A percentile compares a stretch with the other conserved stretches of the same genome.
Evolutionary conservation across 2,329 filamentous ascomycete species (phyloP).

Genomic region (Fusarium austroafricanum): DNA sequence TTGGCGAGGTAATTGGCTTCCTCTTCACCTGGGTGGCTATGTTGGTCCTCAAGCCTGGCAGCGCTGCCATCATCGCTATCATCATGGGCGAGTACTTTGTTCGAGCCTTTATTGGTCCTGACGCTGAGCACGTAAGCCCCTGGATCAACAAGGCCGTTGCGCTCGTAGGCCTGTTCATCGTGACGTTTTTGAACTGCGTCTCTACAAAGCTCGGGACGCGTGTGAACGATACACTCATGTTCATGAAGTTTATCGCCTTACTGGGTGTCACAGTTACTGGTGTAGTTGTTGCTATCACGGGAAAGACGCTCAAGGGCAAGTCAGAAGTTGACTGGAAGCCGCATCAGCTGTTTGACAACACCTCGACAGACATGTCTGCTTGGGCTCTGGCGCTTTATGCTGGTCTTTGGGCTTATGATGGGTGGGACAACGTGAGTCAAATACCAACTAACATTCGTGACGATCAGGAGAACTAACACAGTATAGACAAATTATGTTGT

Average conservation of each 20-base stretch:
- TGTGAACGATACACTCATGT: constrained; percentile 93
- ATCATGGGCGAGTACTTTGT: constrained; percentile 99
- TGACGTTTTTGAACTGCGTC: constrained; percentile 89
- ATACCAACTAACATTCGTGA: no score
- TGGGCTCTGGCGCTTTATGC: constrained; percentile 97
- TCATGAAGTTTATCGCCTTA: constrained; percentile 93
- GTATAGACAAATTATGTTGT: constrained; percentile 94
- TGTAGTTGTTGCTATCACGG: constrained; percentile 88
- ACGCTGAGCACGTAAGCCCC: constrained; percentile 80
- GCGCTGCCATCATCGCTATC: constrained; percentile 93
- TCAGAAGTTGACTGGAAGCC: constrained; percentile 89
- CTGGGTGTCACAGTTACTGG: constrained; percentile 88
- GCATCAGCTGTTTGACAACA: constrained; percentile 88
- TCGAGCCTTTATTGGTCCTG: constrained; percentile 85
- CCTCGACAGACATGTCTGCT: constrained; percentile 79
- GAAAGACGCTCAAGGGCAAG: constrained; percentile 79
- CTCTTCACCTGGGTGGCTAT: constrained; percentile 97
- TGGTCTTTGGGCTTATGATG: constrained; percentile 97
- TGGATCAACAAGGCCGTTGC: constrained; percentile 95
- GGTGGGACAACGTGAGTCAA: constrained; percentile 91
- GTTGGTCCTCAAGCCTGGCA: constrained; percentile 91
- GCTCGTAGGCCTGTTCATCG: constrained; percentile 76
- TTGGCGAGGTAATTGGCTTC: constrained; percentile 92
- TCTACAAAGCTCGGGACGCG: constrained; percentile 90
- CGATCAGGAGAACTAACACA: constrained; percentile 12